These are phyloP conservation scores for Fusarium sp. DNA, from an alignment of 2,329 filamentous ascomycete genomes.

Conservation along the genomic window DNA sequence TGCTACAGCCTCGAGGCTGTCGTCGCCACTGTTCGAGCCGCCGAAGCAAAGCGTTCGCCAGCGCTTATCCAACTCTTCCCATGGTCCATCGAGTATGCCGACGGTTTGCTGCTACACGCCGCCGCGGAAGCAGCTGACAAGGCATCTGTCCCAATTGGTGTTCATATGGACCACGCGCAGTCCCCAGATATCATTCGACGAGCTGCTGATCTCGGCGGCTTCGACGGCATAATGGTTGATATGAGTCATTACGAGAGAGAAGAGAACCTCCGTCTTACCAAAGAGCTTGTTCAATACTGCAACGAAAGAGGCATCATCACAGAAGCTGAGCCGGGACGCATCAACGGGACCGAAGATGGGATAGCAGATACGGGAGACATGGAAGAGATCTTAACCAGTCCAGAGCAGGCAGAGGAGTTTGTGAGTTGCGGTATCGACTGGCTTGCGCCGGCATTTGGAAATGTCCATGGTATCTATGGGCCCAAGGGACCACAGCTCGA, in stretches of 20 bases:
- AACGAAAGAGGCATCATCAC: slow-evolving; percentile 75
- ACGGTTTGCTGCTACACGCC: slow-evolving; percentile 69
- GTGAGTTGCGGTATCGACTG: slow-evolving; percentile 80
- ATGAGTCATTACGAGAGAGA: slow-evolving; percentile 81
- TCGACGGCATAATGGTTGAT: slow-evolving; percentile 83
- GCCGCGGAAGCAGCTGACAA: slow-evolving; percentile 68
- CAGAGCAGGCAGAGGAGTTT: slow-evolving; percentile 79
- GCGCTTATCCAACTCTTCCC: slow-evolving; percentile 81
- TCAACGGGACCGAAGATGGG: slow-evolving; percentile 73
- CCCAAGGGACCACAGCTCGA: slow-evolving; percentile 62
- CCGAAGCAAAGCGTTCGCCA: slow-evolving; percentile 76
- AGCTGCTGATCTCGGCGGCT: slow-evolving; percentile 69
- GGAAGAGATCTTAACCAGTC: slow-evolving; percentile 71
- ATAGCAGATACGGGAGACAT: slow-evolving; percentile 71
- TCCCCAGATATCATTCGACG: slow-evolving; percentile 68
- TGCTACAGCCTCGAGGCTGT: slow-evolving; percentile 80
- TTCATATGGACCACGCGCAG: slow-evolving; percentile 79
- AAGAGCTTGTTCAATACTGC: slow-evolving; percentile 72
- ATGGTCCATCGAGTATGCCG: slow-evolving; percentile 74
- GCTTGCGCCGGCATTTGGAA: slow-evolving; percentile 82
- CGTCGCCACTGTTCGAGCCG: slow-evolving; percentile 77
- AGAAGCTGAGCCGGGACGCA: slow-evolving; percentile 69
- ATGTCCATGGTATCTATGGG: slow-evolving; percentile 82
- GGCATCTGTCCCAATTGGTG: slow-evolving; percentile 70
- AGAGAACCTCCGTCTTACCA: slow-evolving; percentile 70